Conservation (phyloP, 2,329 filamentous ascomycete genomes). For the Neofusicoccum sp. region DNA sequence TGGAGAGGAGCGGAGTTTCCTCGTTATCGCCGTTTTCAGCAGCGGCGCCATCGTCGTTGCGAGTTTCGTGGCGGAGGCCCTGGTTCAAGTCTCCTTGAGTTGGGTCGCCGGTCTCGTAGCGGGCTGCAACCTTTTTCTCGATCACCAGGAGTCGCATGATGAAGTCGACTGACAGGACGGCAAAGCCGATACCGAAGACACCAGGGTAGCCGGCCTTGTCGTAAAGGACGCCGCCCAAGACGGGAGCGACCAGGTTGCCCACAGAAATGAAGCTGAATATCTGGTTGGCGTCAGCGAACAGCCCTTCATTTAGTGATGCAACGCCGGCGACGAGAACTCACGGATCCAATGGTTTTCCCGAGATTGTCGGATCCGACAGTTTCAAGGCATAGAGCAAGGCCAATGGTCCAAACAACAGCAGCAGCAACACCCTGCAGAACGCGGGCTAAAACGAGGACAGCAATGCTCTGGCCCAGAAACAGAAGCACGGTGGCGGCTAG, state of each 20-base stretch:
- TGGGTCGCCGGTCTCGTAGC: slow-evolving; percentile 11
- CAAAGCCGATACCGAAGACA: slow-evolving; percentile 58
- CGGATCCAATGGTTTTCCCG: slow-evolving; percentile 60
- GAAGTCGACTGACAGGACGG: slow-evolving; percentile 57
- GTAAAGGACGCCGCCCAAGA: slow-evolving; percentile 61
- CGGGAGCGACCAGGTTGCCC: slow-evolving; percentile 56
- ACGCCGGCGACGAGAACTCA: slow-evolving; percentile 27
- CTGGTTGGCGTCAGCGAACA: slow-evolving; percentile 21
- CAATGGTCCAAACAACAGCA: slow-evolving; percentile 60
- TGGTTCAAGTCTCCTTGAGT: neutral
- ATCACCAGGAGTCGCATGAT: slow-evolving; percentile 59
- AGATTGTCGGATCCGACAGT: slow-evolving; percentile 57
- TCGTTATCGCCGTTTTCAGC: neutral
- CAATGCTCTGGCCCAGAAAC: slow-evolving; percentile 49
- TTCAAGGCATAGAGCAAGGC: slow-evolving; percentile 58
- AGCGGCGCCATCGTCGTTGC: neutral
- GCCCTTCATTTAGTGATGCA: neutral
- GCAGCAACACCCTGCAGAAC: slow-evolving; percentile 58
- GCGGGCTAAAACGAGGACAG: slow-evolving; percentile 52
- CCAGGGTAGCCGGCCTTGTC: slow-evolving; percentile 57
- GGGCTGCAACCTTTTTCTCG: slow-evolving; percentile 58
- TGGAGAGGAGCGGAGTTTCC: slow-evolving; percentile 2
- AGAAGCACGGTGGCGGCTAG: slow-evolving; percentile 56
- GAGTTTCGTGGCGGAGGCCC: neutral
- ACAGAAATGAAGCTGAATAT: slow-evolving; percentile 60